Evolutionary conservation across 148 eudicot genomes (phyloP), one percentile per base, ranked within the genome.

Genomic region (Nepenthes gracilis): DNA sequence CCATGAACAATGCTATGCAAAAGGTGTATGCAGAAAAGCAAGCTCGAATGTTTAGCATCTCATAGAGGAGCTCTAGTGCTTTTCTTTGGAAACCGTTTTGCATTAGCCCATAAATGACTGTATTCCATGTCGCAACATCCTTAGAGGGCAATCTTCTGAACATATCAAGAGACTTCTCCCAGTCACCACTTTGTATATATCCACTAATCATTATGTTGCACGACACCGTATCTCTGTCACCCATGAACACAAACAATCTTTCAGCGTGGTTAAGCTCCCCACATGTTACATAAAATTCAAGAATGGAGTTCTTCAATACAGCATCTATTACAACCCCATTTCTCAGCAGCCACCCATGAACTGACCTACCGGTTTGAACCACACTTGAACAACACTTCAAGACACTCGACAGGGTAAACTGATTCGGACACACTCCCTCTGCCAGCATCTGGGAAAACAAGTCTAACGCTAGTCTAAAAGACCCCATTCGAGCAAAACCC

Each of bases 141-240:
- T 81, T 87, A 33, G 64, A 36, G 2, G 92, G 83, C 73, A 80
- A 55, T 49, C 55, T 60, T 78, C 68, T 64, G 64, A 87, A 90
- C 60, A 90, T 63, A 61, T 70, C 78, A 57, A 85, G 65, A 67
- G 95, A 50, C 11, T 52, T 76, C 65, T 74, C 77, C 64, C 70
- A 35, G 40, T 85, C 75, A 47, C 95, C 85, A 55, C 47, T 38
- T 47, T 66, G 68, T 61, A 83, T 38, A 67, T 52, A 70, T 1
- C 79, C 81, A 54, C 77, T 73, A 63, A 90, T 79, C 80, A 87
- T 80, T 75, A 90, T 80, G 64, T 90, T 90, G 83, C 92, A 90
- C 1, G 87, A 67, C 47, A 80, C 79, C 1, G 72, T 62, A 71
- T 87, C 73, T 23, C 64, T 80, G 54, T 70, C 77, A 23, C 40